Evolutionary conservation across 768 basidiomycete species (phyloP), one percentile per base, ranked within the genome.

Genomic region (Mycena maculata): DNA sequence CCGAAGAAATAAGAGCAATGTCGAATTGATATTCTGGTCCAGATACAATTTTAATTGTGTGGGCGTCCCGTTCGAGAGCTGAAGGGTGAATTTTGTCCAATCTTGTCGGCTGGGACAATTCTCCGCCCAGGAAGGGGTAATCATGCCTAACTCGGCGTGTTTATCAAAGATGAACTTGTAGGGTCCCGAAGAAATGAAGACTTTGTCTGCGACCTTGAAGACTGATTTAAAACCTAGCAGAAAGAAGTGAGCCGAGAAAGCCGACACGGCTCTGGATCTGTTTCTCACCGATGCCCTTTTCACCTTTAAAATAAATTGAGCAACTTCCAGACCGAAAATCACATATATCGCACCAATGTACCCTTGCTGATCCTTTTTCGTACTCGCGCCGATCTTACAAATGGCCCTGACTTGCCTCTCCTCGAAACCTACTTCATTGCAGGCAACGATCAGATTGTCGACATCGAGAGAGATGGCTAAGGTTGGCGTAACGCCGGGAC

Each of bases 191-290:
- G 47, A 59, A 48, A 59, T 59, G 47, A 48, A 59, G 4, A 59
- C 57, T 20, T 47, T 59, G 33, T 59, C 57, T 6, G 57, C 57
- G 45, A 59, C 57, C 45, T 59, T 59, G 33, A 59, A 59, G 30
- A 59, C 57, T 3, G 57, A 59, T 47, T 59, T 59, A 28, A 59
- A 59, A 38, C 57, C 57, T 59, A 28, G 5, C 18, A 45, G 15
- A 4, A 27, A 20, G 9, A 4, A 31, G 23, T 7, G 22, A 18
- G 31, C 20, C 31, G 22, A 30, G n/a, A 44, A 31, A 9, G 1
- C 28, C 10, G 20, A 12, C 7, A 31, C 20, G 13, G 27, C 36
- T n/a, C n/a, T n/a, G 44, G 31, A 25, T 20, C 2, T 47, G 45
- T 36, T 16, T 48, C 57, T 36, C 18, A 59, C 57, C 57, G 13